Evolutionary conservation across 2,329 filamentous ascomycete genomes (phyloP), one percentile per base, ranked within the genome.

Genomic region (Cladophialophora carrionii): DNA sequence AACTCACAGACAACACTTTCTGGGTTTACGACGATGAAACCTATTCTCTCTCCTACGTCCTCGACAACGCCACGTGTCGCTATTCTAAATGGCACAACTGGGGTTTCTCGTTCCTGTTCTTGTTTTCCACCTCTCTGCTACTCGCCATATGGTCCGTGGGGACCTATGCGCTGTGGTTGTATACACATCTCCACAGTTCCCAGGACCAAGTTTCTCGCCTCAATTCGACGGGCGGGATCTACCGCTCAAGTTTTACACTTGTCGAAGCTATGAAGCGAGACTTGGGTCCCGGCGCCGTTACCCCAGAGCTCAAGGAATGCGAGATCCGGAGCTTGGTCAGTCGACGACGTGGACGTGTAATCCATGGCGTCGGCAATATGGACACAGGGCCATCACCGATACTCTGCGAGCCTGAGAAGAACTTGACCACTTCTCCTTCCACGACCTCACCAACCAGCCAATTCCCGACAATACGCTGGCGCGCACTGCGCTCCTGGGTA

Each of bases 31-130:
- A 63, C 12, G 64, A 67, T 49, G 37, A 69, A 32, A 67, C 62
- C 3, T 69, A 69, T 61, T 26, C 58, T 29, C 59, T 48, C 43
- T 57, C 46, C 20, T 69, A 69, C 41, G 29, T 69, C 24, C 54
- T 61, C 24, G 62, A 65, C 31, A 48, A 64, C 22, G 60, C 62
- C 24, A 57, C 62, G 12, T 69, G 67, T 53, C 64, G 53, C 4
- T 67, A 69, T 24, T 58, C 46, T 12, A 48, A 51, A 7, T 62
- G 54, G 32, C 77, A 78, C 46, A 58, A 74, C 58, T 78, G 76
- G 76, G 76, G 77, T 7, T 78, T 78, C 66, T 75, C 74, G 0
- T 74, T 75, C 24, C 72, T 76, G 64, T 68, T 78, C 4, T 68
- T 74, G 0, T 73, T 71, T 3, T 57, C 76, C 5, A 74, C 77